Base-by-base conservation (phyloP, 768 basidiomycete genomes). In the Pleurotus giganteus region DNA sequence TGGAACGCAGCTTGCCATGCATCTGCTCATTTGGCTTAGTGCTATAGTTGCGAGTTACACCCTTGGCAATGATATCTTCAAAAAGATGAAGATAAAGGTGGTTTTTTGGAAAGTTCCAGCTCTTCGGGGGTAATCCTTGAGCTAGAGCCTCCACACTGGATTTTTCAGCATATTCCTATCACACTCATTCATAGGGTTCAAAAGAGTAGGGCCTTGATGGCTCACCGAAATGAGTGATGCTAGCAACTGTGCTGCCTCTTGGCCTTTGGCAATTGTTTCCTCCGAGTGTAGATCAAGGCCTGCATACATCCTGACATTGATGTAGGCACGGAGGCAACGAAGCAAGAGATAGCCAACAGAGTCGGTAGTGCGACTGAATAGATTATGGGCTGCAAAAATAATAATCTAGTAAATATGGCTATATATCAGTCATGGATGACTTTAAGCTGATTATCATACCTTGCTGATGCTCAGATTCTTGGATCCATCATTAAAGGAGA, bases 91-190 rank as follows among this genome's bases (percentile, higher is more conserved):
- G 51, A 43, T 72, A 70, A 1, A 61, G 56, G 31, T 77, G 74
- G 0, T 55, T 44, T 56, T 76, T 76, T 0, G 68, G 70, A 37
- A 73, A 74, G 24, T 71, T 52, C 68, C 69, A 73, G 17, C 63
- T 58, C 60, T 69, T 67, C 23, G 2, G 13, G 4, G 11, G 24
- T 11, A 21, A 57, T 60, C 46, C 19, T 15, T 56, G 31, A 32
- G 31, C 31, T 6, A 6, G 6, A 32, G 31, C 31, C 13, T 32
- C 31, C 13, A 13, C 13, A 32, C 13, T 32, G 6, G 31, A 32
- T 32, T 6, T 5, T 43, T 17, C 6, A 6, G 42, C 42, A 43
- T 43, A 43, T 43, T 43, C 23, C 42, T 43, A 43, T 43, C 9
- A 17, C 17, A 24, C 6, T 24, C 17, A 41, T 21, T 42, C 29